These are phyloP conservation scores for Beauveria pseudobassiana DNA, from an alignment of 2,329 filamentous ascomycete genomes.

Conservation along the genomic window DNA sequence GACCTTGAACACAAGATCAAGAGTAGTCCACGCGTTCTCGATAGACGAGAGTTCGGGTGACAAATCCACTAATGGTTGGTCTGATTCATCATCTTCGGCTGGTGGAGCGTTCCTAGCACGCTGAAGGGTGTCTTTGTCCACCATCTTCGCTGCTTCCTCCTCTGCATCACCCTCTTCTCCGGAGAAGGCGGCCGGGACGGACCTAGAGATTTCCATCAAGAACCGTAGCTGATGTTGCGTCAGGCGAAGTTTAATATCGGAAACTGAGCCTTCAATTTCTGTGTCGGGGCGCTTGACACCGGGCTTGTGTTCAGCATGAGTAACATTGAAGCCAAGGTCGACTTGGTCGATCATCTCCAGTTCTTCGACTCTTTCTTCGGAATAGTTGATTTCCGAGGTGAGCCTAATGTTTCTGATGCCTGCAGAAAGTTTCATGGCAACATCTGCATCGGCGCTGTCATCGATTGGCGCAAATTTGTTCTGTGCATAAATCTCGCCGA, in stretches of 20 bases:
- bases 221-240: constrained; percentile 91
- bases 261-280: constrained; percentile 87
- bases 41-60: constrained; percentile 63
- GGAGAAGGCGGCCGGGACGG: constrained; percentile 80
- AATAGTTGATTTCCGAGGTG: constrained; percentile 82
- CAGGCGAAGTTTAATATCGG: constrained; percentile 81
- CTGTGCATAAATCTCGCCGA: constrained; percentile 95
- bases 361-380: constrained; percentile 65
- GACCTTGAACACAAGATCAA: constrained; percentile 86
- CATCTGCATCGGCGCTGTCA: constrained; percentile 62
- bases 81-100: constrained; percentile 23
- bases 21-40: constrained; percentile 76
- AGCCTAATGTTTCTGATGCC: constrained; percentile 89
- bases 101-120: constrained; percentile 35
- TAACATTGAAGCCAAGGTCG: constrained; percentile 86
- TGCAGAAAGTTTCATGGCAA: constrained; percentile 82
- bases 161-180: constrained; percentile 59
- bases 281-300: constrained; percentile 78
- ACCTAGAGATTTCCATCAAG: constrained; percentile 75
- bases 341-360: constrained; percentile 96
- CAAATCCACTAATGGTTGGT: constrained; percentile 44
- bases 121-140: constrained; percentile 50
- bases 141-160: constrained; percentile 66
- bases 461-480: constrained; percentile 86
- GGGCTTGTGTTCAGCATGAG: constrained; percentile 76